Evolutionary conservation across 169 alveolate species (phyloP).

Genomic region (Neospora caninum): DNA sequence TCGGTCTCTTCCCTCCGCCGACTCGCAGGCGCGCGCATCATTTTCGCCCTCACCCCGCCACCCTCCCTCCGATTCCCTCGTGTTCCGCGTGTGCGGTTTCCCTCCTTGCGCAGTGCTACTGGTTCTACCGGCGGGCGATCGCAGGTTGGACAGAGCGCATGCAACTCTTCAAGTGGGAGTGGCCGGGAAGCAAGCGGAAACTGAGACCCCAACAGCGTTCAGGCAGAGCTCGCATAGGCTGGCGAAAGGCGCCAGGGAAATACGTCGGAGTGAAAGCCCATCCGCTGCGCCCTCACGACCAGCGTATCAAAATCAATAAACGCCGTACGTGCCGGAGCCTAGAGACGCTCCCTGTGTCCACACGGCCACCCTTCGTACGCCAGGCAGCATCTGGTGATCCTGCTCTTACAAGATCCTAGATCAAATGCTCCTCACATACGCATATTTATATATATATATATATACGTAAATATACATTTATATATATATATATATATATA

Average conservation of each 20-base stretch:
- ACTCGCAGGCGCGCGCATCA: too few species aligned
- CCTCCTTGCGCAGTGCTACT: constrained; percentile 71
- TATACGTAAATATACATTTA: not conserved
- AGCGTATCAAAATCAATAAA: constrained; percentile 76
- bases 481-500: not conserved
- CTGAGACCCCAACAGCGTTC: constrained; percentile 80
- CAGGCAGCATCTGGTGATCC: too few species aligned
- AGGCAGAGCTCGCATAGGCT: constrained; percentile 86
- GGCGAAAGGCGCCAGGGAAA: constrained; percentile 88
- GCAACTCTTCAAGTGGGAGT: constrained; percentile 88
- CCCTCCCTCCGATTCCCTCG: not conserved
- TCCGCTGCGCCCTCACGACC: constrained; percentile 86
- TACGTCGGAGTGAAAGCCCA: constrained; percentile 86
- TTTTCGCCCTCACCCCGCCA: too few species aligned
- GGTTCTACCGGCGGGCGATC: constrained; percentile 80
- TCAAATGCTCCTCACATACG: too few species aligned
- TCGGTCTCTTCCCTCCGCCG: too few species aligned
- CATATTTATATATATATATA: not conserved
- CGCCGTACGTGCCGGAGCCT: constrained; percentile 68
- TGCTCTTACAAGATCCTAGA: too few species aligned
- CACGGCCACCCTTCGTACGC: too few species aligned
- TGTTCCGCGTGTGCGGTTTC: not conserved
- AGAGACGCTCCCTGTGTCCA: too few species aligned
- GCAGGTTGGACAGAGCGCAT: constrained; percentile 88
- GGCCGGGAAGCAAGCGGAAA: constrained; percentile 86